Evolutionary conservation across 768 basidiomycete genomes (phyloP).

Genomic region (Strobilomyces confusus): DNA sequence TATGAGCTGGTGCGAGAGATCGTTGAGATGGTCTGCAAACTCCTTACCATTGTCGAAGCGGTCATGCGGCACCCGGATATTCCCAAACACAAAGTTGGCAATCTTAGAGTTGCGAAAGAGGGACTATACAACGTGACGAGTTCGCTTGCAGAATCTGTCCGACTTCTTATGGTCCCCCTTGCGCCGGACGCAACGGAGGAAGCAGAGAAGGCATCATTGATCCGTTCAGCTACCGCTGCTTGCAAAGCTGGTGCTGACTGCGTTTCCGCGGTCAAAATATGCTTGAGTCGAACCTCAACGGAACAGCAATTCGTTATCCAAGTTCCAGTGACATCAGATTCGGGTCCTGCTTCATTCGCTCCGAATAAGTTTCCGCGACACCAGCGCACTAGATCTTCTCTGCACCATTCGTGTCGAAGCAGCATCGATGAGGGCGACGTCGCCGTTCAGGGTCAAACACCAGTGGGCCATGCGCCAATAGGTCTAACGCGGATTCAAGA

Average conservation of each 20-base stretch:
- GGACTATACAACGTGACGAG: constrained; percentile 81
- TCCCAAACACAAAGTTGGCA: constrained; percentile 55
- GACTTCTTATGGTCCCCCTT: constrained; percentile 59
- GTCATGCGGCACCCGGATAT: constrained; percentile 77
- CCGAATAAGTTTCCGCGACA: constrained; percentile 46
- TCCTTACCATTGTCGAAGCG: constrained; percentile 87
- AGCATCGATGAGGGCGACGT: constrained; percentile 57
- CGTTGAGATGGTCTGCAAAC: constrained; percentile 88
- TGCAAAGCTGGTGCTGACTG: constrained; percentile 88
- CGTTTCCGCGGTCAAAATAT: constrained; percentile 79
- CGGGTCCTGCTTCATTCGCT: constrained; percentile 41
- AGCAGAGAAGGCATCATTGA: constrained; percentile 69
- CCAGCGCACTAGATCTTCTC: constrained; percentile 35
- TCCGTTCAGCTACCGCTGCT: constrained; percentile 85
- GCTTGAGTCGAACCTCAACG: constrained; percentile 59
- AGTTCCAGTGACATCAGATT: constrained; percentile 48
- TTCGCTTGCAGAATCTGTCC: constrained; percentile 83
- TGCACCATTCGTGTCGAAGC: constrained; percentile 35
- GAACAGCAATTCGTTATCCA: constrained; percentile 65
- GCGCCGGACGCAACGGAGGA: constrained; percentile 62
- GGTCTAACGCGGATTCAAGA: constrained; percentile 30
- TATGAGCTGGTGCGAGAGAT: constrained; percentile 95
- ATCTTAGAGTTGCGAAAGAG: constrained; percentile 70
- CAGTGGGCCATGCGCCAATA: constrained; percentile 22
- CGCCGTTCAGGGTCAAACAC: constrained; percentile 50